These are phyloP conservation scores for Penicillium longicatenatum DNA, from an alignment of 495 filamentous ascomycete genomes.

Conservation along the genomic window DNA sequence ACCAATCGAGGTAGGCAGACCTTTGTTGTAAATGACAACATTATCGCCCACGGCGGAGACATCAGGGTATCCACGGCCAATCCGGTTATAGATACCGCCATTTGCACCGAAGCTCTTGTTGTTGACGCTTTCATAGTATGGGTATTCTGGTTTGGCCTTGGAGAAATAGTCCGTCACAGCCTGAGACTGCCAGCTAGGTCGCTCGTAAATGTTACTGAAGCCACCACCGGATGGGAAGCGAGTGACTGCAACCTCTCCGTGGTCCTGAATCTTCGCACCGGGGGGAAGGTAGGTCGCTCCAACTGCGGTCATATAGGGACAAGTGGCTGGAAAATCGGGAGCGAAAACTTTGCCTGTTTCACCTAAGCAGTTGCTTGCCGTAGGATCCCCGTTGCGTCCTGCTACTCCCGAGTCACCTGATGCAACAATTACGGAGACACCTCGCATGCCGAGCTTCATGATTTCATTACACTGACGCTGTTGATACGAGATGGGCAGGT, in stretches of 20 bases:
- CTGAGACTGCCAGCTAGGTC: conserved; percentile 57
- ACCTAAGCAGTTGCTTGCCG: conserved; percentile 41
- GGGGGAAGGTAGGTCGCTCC: conserved; percentile 49
- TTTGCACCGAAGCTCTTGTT: conserved; percentile 45
- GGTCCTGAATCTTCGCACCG: conserved; percentile 34
- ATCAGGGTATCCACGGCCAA: conserved; percentile 66
- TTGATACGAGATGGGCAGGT: conserved; percentile 53
- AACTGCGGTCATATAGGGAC: conserved; percentile 54
- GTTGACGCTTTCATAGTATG: conserved; percentile 39
- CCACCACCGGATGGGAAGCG: conserved; percentile 62
- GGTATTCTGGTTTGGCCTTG: conserved; percentile 48
- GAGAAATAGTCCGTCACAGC: conserved; percentile 54
- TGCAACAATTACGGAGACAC: conserved; percentile 61
- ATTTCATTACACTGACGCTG: conserved; percentile 60
- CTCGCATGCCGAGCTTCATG: conserved; percentile 67
- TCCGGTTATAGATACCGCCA: conserved; percentile 57
- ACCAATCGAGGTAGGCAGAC: conserved; percentile 41
- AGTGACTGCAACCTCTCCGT: conserved; percentile 44
- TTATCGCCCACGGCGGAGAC: conserved; percentile 65
- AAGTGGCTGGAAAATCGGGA: conserved; percentile 52
- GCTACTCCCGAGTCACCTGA: conserved; percentile 63
- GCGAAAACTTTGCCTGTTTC: conserved; percentile 45
- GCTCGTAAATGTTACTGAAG: conserved; percentile 67
- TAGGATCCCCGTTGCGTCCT: conserved; percentile 39
- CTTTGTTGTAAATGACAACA: conserved; percentile 49